Evolutionary conservation across 192 early-diverging fungal species (phyloP).

Genomic region (Chytriomyces confervae): DNA sequence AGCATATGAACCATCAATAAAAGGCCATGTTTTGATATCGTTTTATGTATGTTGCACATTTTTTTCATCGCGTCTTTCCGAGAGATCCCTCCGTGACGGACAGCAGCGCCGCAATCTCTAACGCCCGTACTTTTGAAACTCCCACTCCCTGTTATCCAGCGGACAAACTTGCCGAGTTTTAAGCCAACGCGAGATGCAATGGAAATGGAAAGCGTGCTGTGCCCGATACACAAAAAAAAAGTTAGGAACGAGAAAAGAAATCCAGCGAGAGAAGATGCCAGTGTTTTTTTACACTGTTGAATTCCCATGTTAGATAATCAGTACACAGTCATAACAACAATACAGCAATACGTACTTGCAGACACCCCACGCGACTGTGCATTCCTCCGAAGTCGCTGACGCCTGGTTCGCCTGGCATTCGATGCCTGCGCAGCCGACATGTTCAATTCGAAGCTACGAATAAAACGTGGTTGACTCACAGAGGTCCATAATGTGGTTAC

Average conservation of each 20-base stretch:
- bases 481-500: conserved; percentile 99
- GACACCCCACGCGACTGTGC: conserved; percentile 95
- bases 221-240: neutral
- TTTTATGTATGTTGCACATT: neutral
- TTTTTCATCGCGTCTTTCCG: neutral
- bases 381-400: conserved; percentile 88
- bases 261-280: neutral
- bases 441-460: neutral
- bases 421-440: conserved; percentile 63
- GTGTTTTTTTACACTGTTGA: neutral
- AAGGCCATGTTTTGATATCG: neutral
- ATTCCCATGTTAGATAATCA: neutral
- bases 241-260: neutral
- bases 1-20: neutral
- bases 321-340: neutral
- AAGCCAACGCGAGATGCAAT: conserved; percentile 98
- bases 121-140: conserved; percentile 82
- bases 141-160: conserved; percentile 98
- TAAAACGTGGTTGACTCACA: conserved; percentile 61
- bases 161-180: conserved; percentile 97
- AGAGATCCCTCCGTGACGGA: neutral
- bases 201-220: conserved; percentile 98
- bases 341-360: conserved; percentile 78
- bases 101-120: neutral
- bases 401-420: conserved; percentile 99